Conservation (phyloP, 1,284 basidiomycete genomes). For the Heterobasidion parviporum region DNA sequence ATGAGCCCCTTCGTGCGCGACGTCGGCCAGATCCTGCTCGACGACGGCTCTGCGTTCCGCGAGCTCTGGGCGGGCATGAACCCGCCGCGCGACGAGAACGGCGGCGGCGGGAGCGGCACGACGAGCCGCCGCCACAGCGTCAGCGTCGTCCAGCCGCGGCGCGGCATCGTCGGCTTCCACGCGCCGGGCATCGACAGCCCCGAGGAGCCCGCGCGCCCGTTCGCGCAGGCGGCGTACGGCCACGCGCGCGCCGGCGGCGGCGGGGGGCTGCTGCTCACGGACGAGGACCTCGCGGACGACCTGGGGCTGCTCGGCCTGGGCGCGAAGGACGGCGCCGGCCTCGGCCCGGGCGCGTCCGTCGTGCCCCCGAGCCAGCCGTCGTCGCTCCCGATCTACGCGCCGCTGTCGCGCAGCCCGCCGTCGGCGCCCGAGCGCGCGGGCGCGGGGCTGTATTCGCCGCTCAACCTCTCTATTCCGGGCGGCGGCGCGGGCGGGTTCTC, state of each 20-base stretch:
- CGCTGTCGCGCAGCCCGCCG: conserved; percentile 57
- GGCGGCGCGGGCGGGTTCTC: conserved; percentile 23
- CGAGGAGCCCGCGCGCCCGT: conserved; percentile 34
- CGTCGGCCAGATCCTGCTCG: conserved; percentile 65
- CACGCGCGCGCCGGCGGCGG: conserved; percentile 13
- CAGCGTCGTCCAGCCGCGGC: conserved; percentile 71
- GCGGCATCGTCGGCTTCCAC: conserved; percentile 61
- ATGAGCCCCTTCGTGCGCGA: conserved; percentile 77
- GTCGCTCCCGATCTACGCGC: conserved; percentile 62
- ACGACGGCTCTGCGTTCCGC: conserved; percentile 58
- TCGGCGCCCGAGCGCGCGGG: conserved; percentile 25
- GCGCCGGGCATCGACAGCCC: conserved; percentile 40
- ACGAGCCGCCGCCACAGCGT: conserved; percentile 83
- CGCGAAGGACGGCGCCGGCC: conserved; percentile 28
- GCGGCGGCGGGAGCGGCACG: conserved; percentile 62
- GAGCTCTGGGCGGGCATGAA: conserved; percentile 65
- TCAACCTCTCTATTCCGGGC: conserved; percentile 47
- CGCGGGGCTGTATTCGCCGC: conserved; percentile 39
- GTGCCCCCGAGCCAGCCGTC: conserved; percentile 47
- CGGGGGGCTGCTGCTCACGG: conserved; percentile 58
- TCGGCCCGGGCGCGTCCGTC: conserved; percentile 31
- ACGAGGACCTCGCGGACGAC: conserved; percentile 72
- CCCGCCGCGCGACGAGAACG: conserved; percentile 51
- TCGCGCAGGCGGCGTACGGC: conserved; percentile 17
- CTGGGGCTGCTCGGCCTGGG: conserved; percentile 60